Conservation (phyloP, 805 yeast genomes). For the Sugiyamaella marilandica region DNA sequence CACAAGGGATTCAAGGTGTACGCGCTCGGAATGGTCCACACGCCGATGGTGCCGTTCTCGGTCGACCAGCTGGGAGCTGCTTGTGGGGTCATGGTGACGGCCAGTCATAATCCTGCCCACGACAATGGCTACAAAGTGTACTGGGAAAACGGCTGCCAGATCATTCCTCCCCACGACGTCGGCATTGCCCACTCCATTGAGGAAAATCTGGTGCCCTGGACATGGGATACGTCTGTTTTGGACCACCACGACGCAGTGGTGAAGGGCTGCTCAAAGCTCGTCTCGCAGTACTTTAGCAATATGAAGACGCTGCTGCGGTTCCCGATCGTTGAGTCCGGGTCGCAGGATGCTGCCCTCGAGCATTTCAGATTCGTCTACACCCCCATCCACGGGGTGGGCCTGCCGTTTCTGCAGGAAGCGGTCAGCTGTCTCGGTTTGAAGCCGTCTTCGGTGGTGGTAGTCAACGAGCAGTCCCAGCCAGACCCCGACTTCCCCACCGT, state of each 20-base stretch:
- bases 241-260: slow-evolving; percentile 36
- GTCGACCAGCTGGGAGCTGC: slow-evolving; percentile 59
- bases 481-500: slow-evolving; percentile 88
- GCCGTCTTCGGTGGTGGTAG: slow-evolving; percentile 37
- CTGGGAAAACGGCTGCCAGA: slow-evolving; percentile 91
- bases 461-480: slow-evolving; percentile 62
- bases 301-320: slow-evolving; percentile 6
- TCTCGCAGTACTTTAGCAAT: slow-evolving; percentile 14
- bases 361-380: slow-evolving; percentile 61
- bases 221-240: slow-evolving; percentile 42
- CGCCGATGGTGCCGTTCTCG: slow-evolving; percentile 90
- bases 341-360: neutral
- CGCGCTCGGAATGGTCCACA: slow-evolving; percentile 48
- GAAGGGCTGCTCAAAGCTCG: slow-evolving; percentile 19
- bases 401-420: slow-evolving; percentile 48
- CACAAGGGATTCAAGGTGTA: slow-evolving; percentile 64
- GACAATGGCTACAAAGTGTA: slow-evolving; percentile 96
- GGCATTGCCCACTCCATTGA: slow-evolving; percentile 64
- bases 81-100: slow-evolving; percentile 90
- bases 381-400: slow-evolving; percentile 95
- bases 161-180: slow-evolving; percentile 84
- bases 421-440: slow-evolving; percentile 37
- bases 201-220: slow-evolving; percentile 57
- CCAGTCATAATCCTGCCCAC: slow-evolving; percentile 49
- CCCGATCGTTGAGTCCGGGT: too few relatives aligned